Evolutionary conservation across 768 basidiomycete species (phyloP).

Genomic region (Crepidotus variabilis): DNA sequence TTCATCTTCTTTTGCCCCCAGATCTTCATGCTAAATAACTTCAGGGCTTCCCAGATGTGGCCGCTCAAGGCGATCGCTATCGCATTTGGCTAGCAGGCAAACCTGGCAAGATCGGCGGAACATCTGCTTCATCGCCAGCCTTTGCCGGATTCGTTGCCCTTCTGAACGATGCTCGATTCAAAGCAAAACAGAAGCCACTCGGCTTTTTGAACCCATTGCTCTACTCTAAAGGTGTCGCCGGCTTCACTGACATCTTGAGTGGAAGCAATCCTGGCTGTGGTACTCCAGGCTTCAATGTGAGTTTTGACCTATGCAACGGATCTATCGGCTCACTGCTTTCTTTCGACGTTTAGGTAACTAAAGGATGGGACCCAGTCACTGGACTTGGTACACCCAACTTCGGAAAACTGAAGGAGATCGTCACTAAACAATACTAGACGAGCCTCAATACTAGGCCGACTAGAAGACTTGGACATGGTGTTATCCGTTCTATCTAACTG

Average conservation of each 20-base stretch:
- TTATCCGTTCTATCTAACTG: no score
- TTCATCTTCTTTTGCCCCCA: background rate
- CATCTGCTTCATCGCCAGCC: conserved; percentile 45
- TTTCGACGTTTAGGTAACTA: conserved; percentile 31
- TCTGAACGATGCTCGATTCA: conserved; percentile 59
- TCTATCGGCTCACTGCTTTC: background rate
- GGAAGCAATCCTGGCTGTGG: conserved; percentile 61
- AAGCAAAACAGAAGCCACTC: conserved; percentile 36
- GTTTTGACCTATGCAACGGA: conserved; percentile 15
- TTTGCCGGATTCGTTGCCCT: conserved; percentile 64
- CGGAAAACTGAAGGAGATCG: conserved; percentile 36
- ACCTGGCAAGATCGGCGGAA: conserved; percentile 38
- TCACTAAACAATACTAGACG: conserved; percentile 8
- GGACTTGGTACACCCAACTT: conserved; percentile 56
- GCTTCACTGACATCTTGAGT: conserved; percentile 54
- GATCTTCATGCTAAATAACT: conserved; percentile 34
- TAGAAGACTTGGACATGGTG: no score
- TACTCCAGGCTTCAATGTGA: conserved; percentile 61
- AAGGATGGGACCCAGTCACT: conserved; percentile 62
- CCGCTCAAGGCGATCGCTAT: conserved; percentile 39
- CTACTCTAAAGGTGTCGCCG: conserved; percentile 36
- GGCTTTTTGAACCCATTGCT: conserved; percentile 68
- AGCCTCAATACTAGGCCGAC: no score
- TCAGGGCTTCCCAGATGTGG: conserved; percentile 48
- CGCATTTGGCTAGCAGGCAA: conserved; percentile 28